Percentiles rank a stretch among this genome's conserved stretches.
Conservation (phyloP, 2,329 filamentous ascomycete species). For the Tolypocladium amazonense region DNA sequence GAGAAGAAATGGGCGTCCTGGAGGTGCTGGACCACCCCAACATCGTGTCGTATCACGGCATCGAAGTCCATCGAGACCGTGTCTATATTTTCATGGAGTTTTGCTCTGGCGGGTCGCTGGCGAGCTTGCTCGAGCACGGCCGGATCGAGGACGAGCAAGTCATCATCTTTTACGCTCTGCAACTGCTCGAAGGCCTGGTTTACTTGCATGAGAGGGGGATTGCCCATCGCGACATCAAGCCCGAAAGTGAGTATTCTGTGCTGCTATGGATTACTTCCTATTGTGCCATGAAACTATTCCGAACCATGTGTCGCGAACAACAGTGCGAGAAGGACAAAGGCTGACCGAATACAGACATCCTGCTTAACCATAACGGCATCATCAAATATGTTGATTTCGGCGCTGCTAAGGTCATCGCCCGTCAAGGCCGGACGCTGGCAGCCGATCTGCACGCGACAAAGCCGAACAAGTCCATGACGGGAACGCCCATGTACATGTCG, state of each 20-base stretch:
- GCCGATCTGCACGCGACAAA: conserved; percentile 45
- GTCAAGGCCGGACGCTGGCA: conserved; percentile 79
- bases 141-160: conserved; percentile 97
- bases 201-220: conserved; percentile 90
- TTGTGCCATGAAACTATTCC: neutral
- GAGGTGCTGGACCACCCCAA: conserved; percentile 96
- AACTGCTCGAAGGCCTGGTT: conserved; percentile 85
- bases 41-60: conserved; percentile 94
- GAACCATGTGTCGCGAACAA: neutral
- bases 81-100: conserved; percentile 99
- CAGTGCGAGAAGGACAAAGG: neutral
- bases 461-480: conserved; percentile 86
- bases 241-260: conserved; percentile 62
- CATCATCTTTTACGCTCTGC: conserved; percentile 90
- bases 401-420: conserved; percentile 91
- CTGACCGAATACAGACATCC: conserved; percentile 53
- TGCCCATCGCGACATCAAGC: conserved; percentile 95
- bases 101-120: conserved; percentile 88
- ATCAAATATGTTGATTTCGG: conserved; percentile 99
- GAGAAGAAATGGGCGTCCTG: conserved; percentile 92
- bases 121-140: conserved; percentile 82
- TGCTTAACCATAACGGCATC: conserved; percentile 93
- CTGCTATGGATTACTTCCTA: neutral
- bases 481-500: conserved; percentile 99
- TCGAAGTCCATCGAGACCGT: conserved; percentile 95